Percentiles rank a stretch among this genome's conserved stretches.
These are phyloP conservation scores for Penicillium aurantiogriseum DNA, from an alignment of 2,329 filamentous ascomycete genomes.

Conservation along the genomic window DNA sequence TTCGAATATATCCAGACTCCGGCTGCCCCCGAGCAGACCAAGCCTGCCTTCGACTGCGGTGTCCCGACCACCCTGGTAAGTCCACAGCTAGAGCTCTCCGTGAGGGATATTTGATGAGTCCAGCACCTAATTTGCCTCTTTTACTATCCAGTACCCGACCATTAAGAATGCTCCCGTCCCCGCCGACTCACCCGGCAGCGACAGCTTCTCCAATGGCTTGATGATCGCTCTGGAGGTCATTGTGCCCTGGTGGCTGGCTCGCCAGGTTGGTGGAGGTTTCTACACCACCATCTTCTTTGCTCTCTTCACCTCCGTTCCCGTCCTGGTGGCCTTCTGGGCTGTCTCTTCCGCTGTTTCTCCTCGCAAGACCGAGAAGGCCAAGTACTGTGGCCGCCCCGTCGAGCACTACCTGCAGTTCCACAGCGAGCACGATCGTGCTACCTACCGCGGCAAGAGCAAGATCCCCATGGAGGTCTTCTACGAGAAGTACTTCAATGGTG, in stretches of 20 bases:
- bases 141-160: constrained; percentile 64
- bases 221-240: constrained; percentile 68
- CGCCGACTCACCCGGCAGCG: constrained; percentile 78
- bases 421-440: constrained; percentile 46
- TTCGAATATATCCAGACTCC: constrained; percentile 61
- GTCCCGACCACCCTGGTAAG: constrained; percentile 62
- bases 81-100: constrained; percentile 18
- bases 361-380: constrained; percentile 89
- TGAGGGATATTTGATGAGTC: not conserved
- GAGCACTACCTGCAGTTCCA: constrained; percentile 72
- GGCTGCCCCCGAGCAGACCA: constrained; percentile 52
- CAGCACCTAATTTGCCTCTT: constrained; percentile 2
- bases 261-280: constrained; percentile 78
- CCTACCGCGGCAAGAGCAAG: constrained; percentile 51
- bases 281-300: constrained; percentile 87
- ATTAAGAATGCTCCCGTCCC: constrained; percentile 95
- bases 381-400: constrained; percentile 78
- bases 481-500: constrained; percentile 95
- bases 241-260: constrained; percentile 77
- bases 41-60: constrained; percentile 56
- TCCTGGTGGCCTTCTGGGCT: constrained; percentile 80
- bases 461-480: constrained; percentile 75
- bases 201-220: constrained; percentile 80
- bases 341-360: constrained; percentile 76
- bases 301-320: constrained; percentile 72